Evolutionary conservation across 805 yeast species (phyloP), one percentile per base, ranked within the genome.

Genomic region (Yamadazyma takamatsuzukensis): DNA sequence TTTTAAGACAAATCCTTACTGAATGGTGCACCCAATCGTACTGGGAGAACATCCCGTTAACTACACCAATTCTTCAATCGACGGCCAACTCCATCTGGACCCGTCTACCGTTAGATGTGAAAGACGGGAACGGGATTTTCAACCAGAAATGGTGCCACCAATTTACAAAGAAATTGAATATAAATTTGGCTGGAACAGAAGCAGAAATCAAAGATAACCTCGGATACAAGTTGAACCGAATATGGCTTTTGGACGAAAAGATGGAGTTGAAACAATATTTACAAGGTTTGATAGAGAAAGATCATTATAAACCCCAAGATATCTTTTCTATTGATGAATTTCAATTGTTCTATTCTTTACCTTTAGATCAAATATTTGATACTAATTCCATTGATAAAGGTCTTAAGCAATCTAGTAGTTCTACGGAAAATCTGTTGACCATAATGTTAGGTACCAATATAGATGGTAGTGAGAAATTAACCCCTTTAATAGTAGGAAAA

Each of bases 11-110:
- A 28, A 76, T 79, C n/a, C 51, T 79, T 26, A 70, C 76, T n/a
- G 84, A 79, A 49, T 79, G 84, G 84, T 74, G 78, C 25, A 69
- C 79, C 0, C 84, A 78, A 48, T 74, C 79, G 15, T 70, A 71
- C 2, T 79, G 85, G 84, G 80, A 76, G 47, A 73, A 70, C 29
- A 74, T 78, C 21, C 83, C 84, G 3, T 70, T 78, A 2, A 74
- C 83, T 1, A 70, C 80, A 0, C 82, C 83, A 1, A 75, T 78
- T 12, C 64, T 79, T 23, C 80, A 76, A 43, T 74, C 72, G 50
- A 74, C 84, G 2, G 83, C 85, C 3, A 65, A 70, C 27, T 70
- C 78, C 6, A 72, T 79, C 18, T 79, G 85, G 85, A 75, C 72
- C 30, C 61, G 74, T 31, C 56, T 78, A 4, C 82, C 84, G 0